Conservation (phyloP, 2,329 filamentous ascomycete genomes). For the Boeremia lycopersici region DNA sequence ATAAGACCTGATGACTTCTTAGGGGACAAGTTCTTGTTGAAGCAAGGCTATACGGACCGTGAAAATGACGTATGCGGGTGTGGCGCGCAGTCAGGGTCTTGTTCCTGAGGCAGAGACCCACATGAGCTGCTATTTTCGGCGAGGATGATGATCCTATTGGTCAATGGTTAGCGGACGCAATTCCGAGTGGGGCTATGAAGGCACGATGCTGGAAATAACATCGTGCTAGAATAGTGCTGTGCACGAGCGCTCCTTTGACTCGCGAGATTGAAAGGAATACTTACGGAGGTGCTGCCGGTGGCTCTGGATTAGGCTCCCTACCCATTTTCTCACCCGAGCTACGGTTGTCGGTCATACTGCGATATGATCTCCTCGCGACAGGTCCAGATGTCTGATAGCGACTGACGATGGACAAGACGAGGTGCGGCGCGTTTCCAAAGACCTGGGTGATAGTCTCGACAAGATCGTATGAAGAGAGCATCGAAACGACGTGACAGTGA, state of each 20-base stretch:
- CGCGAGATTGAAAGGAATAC: constrained; percentile 7
- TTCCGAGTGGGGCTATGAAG: neutral
- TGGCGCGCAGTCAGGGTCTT: constrained; percentile 27
- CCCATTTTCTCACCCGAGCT: neutral
- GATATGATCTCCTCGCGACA: neutral
- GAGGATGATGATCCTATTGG: constrained; percentile 35
- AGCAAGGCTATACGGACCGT: constrained; percentile 27
- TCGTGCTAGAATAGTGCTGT: neutral
- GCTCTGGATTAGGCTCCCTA: constrained; percentile 27
- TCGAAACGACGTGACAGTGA: neutral
- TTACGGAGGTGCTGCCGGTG: constrained; percentile 38
- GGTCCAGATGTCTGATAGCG: neutral
- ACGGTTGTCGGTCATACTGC: neutral
- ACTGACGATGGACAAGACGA: constrained; percentile 1
- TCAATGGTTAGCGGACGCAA: constrained; percentile 8
- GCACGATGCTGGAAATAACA: constrained; percentile 4
- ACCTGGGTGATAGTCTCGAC: neutral
- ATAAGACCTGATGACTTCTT: constrained; percentile 11
- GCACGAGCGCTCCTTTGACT: neutral
- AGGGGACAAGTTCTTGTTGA: constrained; percentile 4
- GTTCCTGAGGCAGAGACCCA: constrained; percentile 27
- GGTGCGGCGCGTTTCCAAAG: constrained; percentile 8
- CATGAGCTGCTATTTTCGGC: constrained; percentile 24
- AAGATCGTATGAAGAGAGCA: neutral
- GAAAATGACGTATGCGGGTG: constrained; percentile 31